phyloP scores from a whole-genome alignment of 106 monocot genomes.

The Phalaenopsis equestris region DNA sequence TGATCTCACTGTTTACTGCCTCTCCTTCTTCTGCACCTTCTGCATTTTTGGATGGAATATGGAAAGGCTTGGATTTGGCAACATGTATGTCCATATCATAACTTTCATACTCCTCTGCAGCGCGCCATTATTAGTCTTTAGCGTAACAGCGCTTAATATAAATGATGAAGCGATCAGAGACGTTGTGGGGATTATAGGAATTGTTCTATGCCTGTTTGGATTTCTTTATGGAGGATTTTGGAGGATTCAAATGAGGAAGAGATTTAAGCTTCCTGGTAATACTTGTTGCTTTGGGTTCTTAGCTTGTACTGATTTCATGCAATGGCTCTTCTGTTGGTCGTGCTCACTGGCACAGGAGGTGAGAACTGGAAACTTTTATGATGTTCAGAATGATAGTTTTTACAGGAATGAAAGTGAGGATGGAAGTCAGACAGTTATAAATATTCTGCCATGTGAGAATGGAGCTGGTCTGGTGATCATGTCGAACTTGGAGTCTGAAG shows the following conservation, averaged over 20 bases:
- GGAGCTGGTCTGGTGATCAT: not conserved
- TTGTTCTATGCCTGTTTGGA: conserved; percentile 31
- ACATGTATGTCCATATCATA: conserved; percentile 67
- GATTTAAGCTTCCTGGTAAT: conserved; percentile 30
- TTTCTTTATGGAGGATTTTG: conserved; percentile 59
- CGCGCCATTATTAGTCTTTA: conserved; percentile 43
- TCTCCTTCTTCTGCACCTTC: conserved; percentile 53
- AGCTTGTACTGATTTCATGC: conserved; percentile 22
- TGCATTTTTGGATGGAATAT: conserved; percentile 75
- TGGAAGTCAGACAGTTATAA: not conserved
- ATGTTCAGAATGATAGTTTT: conserved; percentile 27
- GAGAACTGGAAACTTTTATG: conserved; percentile 50
- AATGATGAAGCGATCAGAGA: conserved; percentile 11
- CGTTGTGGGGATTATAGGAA: conserved; percentile 19
- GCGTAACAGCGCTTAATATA: conserved; percentile 36
- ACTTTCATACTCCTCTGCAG: conserved; percentile 47
- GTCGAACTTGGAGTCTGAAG: not conserved
- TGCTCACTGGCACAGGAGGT: conserved; percentile 69
- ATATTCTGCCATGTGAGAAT: conserved; percentile 13
- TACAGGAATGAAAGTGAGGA: not conserved
- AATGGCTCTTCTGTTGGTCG: conserved; percentile 56
- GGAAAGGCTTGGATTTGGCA: conserved; percentile 68
- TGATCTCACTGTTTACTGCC: conserved; percentile 27
- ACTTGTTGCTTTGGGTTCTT: conserved; percentile 21
- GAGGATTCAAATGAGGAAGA: conserved; percentile 55